These are phyloP conservation scores for Ophioceras dolichostomum DNA, from an alignment of 2,329 filamentous ascomycete genomes.

Conservation along the genomic window DNA sequence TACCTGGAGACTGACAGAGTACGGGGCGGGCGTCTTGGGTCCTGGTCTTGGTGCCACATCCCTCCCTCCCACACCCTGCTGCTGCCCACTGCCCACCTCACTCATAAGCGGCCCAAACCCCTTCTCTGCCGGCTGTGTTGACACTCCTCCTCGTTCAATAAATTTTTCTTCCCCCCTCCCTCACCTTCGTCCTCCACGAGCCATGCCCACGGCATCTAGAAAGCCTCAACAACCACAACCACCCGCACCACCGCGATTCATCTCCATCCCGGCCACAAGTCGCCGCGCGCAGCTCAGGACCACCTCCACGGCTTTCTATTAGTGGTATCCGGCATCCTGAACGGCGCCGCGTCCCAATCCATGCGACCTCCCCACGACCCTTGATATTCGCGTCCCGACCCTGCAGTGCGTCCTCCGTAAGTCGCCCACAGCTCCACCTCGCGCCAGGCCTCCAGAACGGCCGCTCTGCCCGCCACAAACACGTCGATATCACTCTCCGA, in stretches of 20 bases:
- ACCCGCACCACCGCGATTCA: too few species aligned
- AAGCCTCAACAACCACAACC: not conserved
- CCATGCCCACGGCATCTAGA: not conserved
- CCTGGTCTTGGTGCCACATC: constrained; percentile 1
- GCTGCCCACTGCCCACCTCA: constrained; percentile 3
- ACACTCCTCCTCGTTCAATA: not conserved
- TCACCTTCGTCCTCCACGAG: not conserved
- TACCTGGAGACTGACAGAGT: too few species aligned
- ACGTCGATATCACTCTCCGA: too few species aligned
- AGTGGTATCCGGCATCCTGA: too few species aligned
- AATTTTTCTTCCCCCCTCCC: constrained; percentile 1
- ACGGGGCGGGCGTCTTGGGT: not conserved
- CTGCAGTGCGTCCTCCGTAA: not conserved
- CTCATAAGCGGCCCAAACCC: constrained; percentile 4
- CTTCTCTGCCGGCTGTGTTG: constrained; percentile 2
- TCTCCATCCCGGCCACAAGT: too few species aligned
- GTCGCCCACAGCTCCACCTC: not conserved
- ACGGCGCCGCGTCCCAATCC: not conserved
- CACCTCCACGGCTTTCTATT: too few species aligned
- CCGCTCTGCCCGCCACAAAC: not conserved
- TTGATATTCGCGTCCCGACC: not conserved
- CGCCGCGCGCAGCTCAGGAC: too few species aligned
- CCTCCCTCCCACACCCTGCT: too few species aligned
- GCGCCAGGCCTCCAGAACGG: not conserved
- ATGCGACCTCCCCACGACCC: not conserved